Evolutionary conservation across 805 yeast genomes (phyloP), one percentile per base, ranked within the genome.

Genomic region (Hanseniaspora osmophila): DNA sequence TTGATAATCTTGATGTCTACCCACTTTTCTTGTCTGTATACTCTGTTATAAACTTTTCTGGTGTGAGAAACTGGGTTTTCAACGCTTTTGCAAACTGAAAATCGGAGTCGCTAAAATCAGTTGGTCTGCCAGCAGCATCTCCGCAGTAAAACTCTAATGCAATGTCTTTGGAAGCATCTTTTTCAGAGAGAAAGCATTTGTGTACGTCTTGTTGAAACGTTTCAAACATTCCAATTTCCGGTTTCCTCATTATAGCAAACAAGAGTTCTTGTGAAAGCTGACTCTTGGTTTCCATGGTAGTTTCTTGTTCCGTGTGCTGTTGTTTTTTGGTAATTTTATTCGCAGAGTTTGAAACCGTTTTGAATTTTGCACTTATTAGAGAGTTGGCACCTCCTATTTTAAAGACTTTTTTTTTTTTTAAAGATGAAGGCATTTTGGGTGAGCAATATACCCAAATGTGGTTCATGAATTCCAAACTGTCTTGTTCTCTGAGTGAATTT

Each of bases 91-190:
- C 96, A 68, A 88, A 88, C 46, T 49, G 57, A 50, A 58, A 61
- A 60, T 90, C 98, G 42, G 83, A 74, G 53, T 84, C 87, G 68
- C 92, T 84, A 57, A 80, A 83, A 60, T 90, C 97, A 0, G 56
- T 60, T 1, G 58, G 55, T 44, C 97, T 68, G 0, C 97, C 98
- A 6, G 96, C 97, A 0, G 97, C 97, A 65, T 90, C 98, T 6
- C 98, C 98, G n/a, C 87, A 88, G 59, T 64, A 92, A 41, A 55
- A 60, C 16, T 32, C 41, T 19, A 43, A 35, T 38, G 30, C 33
- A 35, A 46, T 30, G 15, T 30, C 17, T 9, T 47, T 47, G 0
- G 27, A 22, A 22, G 27, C 27, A 22, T 7, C 27, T 5, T 22
- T 22, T 22, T 22, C 7, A 22, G 7, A 7, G 7, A 51, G 49